These are phyloP conservation scores for Aspergillus amoenus DNA, from an alignment of 2,329 filamentous ascomycete genomes.

Conservation along the genomic window DNA sequence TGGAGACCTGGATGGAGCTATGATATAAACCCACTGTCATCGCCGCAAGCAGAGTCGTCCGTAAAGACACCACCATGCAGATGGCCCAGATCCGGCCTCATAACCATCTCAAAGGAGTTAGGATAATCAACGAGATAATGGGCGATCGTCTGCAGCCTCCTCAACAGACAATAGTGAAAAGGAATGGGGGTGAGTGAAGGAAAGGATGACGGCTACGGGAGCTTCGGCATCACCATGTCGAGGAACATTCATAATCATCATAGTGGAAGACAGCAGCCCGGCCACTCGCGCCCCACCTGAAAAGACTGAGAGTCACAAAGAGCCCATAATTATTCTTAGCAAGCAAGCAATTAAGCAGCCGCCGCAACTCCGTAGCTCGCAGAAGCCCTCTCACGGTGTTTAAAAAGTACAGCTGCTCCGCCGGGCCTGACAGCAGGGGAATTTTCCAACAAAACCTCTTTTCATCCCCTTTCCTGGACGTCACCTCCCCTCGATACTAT, in stretches of 20 bases:
- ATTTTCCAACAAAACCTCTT: slow-evolving; percentile 23
- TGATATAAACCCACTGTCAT: slow-evolving; percentile 12
- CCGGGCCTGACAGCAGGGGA: slow-evolving; percentile 26
- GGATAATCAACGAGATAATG: slow-evolving; percentile 11
- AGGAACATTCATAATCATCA: slow-evolving; percentile 7
- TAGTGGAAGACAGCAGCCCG: slow-evolving; percentile 14
- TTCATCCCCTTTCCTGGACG: slow-evolving; percentile 20
- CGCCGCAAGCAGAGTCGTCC: not conserved
- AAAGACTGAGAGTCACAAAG: slow-evolving; percentile 2
- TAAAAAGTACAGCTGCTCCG: slow-evolving; percentile 38
- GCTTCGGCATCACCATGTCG: slow-evolving; percentile 7
- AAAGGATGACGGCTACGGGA: slow-evolving; percentile 3
- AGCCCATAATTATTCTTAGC: slow-evolving; percentile 12
- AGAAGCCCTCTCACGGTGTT: slow-evolving; percentile 22
- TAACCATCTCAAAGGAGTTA: not conserved
- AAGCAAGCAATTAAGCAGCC: slow-evolving; percentile 12
- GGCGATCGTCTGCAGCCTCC: not conserved
- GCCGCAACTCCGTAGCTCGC: slow-evolving; percentile 8
- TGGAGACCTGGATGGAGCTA: not conserved
- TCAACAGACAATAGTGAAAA: not conserved
- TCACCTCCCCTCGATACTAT: slow-evolving; percentile 9
- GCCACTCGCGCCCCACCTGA: slow-evolving; percentile 17
- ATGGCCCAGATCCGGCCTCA: not conserved
- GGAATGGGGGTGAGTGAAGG: not conserved
- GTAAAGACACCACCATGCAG: not conserved